Evolutionary conservation across 2,329 filamentous ascomycete genomes (phyloP).

Genomic region (Aspergillus phoenicis): DNA sequence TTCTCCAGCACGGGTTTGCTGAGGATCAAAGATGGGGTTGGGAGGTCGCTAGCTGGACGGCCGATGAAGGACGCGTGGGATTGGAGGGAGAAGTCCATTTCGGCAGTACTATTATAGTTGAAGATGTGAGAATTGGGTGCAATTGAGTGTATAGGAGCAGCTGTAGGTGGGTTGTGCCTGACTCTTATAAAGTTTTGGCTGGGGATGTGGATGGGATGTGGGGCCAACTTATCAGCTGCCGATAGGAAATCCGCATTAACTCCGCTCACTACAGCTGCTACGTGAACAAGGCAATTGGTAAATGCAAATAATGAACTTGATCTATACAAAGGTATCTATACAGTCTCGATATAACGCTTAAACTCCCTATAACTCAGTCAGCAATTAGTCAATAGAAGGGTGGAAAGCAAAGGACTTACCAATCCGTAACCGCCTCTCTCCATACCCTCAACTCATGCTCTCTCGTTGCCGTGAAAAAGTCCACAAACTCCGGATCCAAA

Average conservation of each 20-base stretch:
- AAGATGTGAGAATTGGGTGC: no score
- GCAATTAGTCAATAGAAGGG: background rate
- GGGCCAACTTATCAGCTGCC: no score
- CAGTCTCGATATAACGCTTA: conserved; percentile 73
- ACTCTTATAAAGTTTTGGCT: background rate
- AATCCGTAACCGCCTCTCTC: conserved; percentile 95
- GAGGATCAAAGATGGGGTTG: conserved; percentile 45
- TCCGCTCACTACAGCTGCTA: no score
- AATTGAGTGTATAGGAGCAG: no score
- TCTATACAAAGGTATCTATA: conserved; percentile 40
- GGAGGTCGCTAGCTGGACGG: conserved; percentile 37
- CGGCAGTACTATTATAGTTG: background rate
- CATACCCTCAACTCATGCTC: conserved; percentile 86
- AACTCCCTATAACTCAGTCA: conserved; percentile 58
- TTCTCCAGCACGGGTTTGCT: conserved; percentile 42
- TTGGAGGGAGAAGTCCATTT: conserved; percentile 36
- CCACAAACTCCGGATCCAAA: conserved; percentile 90
- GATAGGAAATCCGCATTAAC: no score
- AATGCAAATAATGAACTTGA: no score
- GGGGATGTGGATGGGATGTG: no score
- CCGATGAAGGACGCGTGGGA: conserved; percentile 42
- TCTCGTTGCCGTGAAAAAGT: conserved; percentile 89
- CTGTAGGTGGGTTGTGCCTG: background rate
- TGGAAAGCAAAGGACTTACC: conserved; percentile 54
- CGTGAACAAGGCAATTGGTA: no score